phyloP scores from a whole-genome alignment of 148 eudicot species.

The Pouteria glomerata region DNA sequence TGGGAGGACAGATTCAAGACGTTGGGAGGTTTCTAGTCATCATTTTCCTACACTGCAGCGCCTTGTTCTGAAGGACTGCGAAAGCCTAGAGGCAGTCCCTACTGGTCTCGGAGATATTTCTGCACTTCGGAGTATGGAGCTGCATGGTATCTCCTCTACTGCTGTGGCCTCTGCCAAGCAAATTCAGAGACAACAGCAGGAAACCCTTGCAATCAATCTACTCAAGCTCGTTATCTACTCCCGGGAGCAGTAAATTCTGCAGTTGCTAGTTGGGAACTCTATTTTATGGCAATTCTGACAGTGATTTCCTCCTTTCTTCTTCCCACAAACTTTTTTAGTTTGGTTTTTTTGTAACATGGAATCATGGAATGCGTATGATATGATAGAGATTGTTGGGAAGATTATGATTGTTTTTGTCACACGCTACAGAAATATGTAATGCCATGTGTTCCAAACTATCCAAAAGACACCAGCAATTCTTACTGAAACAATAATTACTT shows the following conservation, averaged over 20 bases:
- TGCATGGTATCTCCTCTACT: neutral
- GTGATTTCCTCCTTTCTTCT: too few relatives aligned
- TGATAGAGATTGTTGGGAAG: too few relatives aligned
- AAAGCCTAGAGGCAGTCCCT: slow-evolving; percentile 9
- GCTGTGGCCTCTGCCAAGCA: slow-evolving; percentile 10
- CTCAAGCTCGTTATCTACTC: slow-evolving; percentile 9
- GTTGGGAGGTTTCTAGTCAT: slow-evolving; percentile 25
- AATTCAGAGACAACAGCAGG: neutral
- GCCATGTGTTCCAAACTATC: too few relatives aligned
- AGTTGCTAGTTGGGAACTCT: too few relatives aligned
- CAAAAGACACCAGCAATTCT: too few relatives aligned
- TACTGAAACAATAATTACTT: too few relatives aligned
- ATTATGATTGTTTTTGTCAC: too few relatives aligned
- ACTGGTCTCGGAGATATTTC: slow-evolving; percentile 9
- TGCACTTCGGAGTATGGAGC: neutral
- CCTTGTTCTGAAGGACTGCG: slow-evolving; percentile 20
- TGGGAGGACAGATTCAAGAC: slow-evolving; percentile 12
- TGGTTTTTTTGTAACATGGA: too few relatives aligned
- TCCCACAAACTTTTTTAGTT: too few relatives aligned
- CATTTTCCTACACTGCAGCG: slow-evolving; percentile 31
- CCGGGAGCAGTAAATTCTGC: neutral
- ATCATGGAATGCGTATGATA: too few relatives aligned
- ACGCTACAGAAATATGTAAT: too few relatives aligned
- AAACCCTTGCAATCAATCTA: neutral
- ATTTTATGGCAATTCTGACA: too few relatives aligned